phyloP scores from a whole-genome alignment of 257 asterid genomes.

The Penstemon davidsonii region DNA sequence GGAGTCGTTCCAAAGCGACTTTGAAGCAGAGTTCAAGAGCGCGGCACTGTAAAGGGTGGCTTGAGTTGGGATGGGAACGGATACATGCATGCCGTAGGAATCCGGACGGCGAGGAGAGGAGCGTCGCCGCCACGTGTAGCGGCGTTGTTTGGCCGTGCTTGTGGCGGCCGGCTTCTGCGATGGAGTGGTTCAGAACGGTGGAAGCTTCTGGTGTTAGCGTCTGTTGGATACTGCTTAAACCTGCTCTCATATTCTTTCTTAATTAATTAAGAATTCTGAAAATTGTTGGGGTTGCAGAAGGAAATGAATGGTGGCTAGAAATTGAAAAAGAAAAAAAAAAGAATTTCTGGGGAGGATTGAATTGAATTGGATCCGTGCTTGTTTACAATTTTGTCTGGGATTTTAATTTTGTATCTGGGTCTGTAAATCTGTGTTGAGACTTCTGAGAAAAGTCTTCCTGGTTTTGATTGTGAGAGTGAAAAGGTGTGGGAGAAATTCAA shows the following conservation, averaged over 20 bases:
- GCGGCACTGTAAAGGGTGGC: conserved; percentile 95
- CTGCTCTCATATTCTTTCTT: conserved; percentile 70
- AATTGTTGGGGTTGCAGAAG: neutral
- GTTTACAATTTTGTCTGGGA: too few species aligned
- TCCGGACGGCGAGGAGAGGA: conserved; percentile 76
- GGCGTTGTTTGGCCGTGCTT: conserved; percentile 97
- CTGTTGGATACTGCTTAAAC: conserved; percentile 80
- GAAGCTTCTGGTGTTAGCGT: conserved; percentile 90
- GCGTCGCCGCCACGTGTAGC: conserved; percentile 93
- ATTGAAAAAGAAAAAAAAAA: neutral
- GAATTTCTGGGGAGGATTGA: too few species aligned
- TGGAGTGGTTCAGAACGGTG: conserved; percentile 69
- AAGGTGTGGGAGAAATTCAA: conserved; percentile 32
- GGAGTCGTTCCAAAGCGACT: conserved; percentile 85
- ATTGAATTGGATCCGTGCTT: too few species aligned
- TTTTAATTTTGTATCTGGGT: neutral
- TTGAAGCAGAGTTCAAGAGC: conserved; percentile 89
- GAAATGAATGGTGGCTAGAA: conserved; percentile 13
- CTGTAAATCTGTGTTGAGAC: neutral
- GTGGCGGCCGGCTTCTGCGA: conserved; percentile 77
- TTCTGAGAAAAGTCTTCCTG: too few species aligned
- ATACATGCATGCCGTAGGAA: conserved; percentile 80
- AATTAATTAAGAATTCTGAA: neutral
- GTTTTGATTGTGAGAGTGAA: conserved; percentile 20
- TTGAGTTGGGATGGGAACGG: conserved; percentile 88